Evolutionary conservation across 2,329 filamentous ascomycete species (phyloP).

Genomic region (Aspergillus sp.): DNA sequence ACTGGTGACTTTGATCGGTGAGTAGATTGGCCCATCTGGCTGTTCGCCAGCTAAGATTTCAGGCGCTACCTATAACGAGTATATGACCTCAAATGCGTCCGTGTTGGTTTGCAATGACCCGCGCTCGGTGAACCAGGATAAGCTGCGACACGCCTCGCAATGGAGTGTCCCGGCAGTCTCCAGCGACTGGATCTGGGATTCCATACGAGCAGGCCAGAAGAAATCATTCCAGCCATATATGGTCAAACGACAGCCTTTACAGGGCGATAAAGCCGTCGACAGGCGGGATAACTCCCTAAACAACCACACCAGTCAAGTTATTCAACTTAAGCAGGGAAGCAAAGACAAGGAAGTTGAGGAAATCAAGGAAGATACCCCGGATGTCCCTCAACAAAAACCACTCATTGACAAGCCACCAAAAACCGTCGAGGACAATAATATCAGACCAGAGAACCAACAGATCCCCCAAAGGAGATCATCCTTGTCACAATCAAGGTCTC

Average conservation of each 20-base stretch:
- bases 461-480: slow-evolving; percentile 10
- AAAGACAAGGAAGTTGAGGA: not conserved
- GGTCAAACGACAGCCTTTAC: slow-evolving; percentile 19
- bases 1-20: slow-evolving; percentile 62
- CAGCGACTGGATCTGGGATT: slow-evolving; percentile 77
- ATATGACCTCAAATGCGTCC: slow-evolving; percentile 62
- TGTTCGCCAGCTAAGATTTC: slow-evolving; percentile 12
- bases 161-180: slow-evolving; percentile 75
- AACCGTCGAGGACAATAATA: slow-evolving; percentile 10
- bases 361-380: not conserved
- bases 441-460: slow-evolving; percentile 11
- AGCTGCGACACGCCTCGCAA: slow-evolving; percentile 65
- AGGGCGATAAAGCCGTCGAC: slow-evolving; percentile 15
- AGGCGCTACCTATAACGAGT: slow-evolving; percentile 72
- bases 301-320: slow-evolving; percentile 1
- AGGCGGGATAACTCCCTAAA: slow-evolving; percentile 11
- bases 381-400: not conserved
- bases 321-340: not conserved
- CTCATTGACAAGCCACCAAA: slow-evolving; percentile 4
- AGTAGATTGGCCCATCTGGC: slow-evolving; percentile 7
- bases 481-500: slow-evolving; percentile 14
- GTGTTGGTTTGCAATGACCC: slow-evolving; percentile 64
- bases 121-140: slow-evolving; percentile 54
- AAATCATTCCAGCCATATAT: slow-evolving; percentile 43
- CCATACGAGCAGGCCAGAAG: slow-evolving; percentile 50